Base-by-base conservation (phyloP, 345 rosid species). In the Leavenworthia alabamica region DNA sequence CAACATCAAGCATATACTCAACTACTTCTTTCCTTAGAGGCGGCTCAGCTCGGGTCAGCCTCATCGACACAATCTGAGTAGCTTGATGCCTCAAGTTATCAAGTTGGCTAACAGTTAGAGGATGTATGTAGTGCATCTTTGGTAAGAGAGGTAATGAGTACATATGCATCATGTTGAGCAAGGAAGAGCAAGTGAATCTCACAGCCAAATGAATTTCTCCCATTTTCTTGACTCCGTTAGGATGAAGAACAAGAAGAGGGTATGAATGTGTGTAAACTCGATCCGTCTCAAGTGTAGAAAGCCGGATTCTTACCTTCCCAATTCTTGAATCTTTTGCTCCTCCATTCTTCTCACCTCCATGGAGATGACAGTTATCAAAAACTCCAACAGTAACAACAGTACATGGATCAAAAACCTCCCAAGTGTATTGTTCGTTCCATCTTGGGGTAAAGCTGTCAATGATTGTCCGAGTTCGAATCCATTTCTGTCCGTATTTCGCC, bases 401-500 rank as follows among this genome's bases (percentile, higher is more conserved):
- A 60, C 96, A 88, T 5, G 97, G 94, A 82, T 90, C 96, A 6
- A 65, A 84, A 47, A 88, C 97, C 73, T 90, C 97, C 96, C 97
- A 90, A 8, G 96, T 90, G 46, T 90, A 90, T 35, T 90, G 97
- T 73, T 90, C 97, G n/a, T 90, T 88, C 97, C 97, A 90, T 72
- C 76, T 90, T n/a, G 97, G 97, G 0, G 71, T 77, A 71, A 82
- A 82, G 80, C 88, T 90, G 70, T 90, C 97, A 0, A 86, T 84
- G 68, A 90, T 86, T 2, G 97, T 88, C 58, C 97, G 76, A 0
- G 97, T 90, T 15, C 97, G 83, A 49, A 90, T 69, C 97, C 97
- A 90, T 67, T 90, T 90, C 72, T 81, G 90, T 8, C 97, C 96
- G 5, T 86, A 90, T 56, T 90, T 90, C 4, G 97, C 97, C 66